Percentiles rank a stretch among this genome's conserved stretches.
These are phyloP conservation scores for Auriscalpium orientale DNA, from an alignment of 768 basidiomycete species.

Conservation along the genomic window DNA sequence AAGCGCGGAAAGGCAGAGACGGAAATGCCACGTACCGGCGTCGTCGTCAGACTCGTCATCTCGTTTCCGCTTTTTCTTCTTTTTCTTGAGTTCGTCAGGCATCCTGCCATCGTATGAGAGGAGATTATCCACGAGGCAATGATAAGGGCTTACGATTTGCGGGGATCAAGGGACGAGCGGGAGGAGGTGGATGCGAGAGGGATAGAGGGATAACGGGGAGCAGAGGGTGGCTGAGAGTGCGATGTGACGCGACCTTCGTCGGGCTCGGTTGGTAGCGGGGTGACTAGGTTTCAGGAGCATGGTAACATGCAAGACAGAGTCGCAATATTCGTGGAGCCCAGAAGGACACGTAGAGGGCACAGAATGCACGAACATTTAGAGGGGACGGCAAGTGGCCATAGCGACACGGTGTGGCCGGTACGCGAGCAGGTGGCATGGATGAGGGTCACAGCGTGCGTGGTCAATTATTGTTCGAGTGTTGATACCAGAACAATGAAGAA, in stretches of 20 bases:
- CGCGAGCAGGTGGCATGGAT: too few relatives aligned
- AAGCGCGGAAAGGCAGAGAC: neutral
- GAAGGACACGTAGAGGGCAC: too few relatives aligned
- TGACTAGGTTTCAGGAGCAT: conserved; percentile 9
- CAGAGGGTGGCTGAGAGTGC: conserved; percentile 30
- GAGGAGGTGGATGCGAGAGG: conserved; percentile 35
- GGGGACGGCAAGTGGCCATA: too few relatives aligned
- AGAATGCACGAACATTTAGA: too few relatives aligned
- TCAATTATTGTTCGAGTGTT: too few relatives aligned
- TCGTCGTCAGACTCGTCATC: conserved; percentile 69
- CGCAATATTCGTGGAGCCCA: too few relatives aligned
- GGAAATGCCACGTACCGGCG: conserved; percentile 31
- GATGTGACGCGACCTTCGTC: conserved; percentile 10
- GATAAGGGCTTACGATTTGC: conserved; percentile 43
- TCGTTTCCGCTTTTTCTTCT: conserved; percentile 83
- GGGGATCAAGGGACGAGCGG: conserved; percentile 54
- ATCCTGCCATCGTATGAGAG: conserved; percentile 16
- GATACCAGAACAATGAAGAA: too few relatives aligned
- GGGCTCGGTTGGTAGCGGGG: conserved; percentile 35
- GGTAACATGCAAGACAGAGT: too few relatives aligned
- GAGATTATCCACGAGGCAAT: conserved; percentile 5
- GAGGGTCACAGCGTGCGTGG: too few relatives aligned
- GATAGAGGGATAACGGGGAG: conserved; percentile 37
- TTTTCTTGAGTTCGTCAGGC: conserved; percentile 55
- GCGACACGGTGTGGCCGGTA: too few relatives aligned